Percentiles rank a stretch among this genome's conserved stretches.
Evolutionary conservation across 2,329 filamentous ascomycete genomes (phyloP).

Genomic region (Colletotrichum sp.): DNA sequence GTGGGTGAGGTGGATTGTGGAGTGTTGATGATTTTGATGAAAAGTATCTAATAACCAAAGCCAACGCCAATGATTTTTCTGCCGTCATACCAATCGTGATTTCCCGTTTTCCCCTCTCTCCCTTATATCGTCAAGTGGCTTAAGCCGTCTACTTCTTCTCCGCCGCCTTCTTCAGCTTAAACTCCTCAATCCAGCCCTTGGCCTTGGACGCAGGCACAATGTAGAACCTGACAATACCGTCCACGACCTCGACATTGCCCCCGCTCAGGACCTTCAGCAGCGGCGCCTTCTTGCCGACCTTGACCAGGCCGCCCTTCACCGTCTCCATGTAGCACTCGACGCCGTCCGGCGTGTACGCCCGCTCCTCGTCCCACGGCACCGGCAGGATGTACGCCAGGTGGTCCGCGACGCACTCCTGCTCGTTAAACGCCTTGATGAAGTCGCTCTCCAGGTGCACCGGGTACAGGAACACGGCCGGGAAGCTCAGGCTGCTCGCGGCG

Average conservation of each 20-base stretch:
- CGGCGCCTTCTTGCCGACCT: slow-evolving; percentile 84
- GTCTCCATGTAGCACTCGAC: slow-evolving; percentile 96
- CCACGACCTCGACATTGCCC: slow-evolving; percentile 85
- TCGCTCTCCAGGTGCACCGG: slow-evolving; percentile 83
- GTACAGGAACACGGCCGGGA: slow-evolving; percentile 86
- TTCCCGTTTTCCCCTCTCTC: neutral
- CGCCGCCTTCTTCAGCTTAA: slow-evolving; percentile 74
- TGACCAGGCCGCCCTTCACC: slow-evolving; percentile 76
- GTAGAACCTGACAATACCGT: slow-evolving; percentile 82
- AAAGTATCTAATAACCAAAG: neutral
- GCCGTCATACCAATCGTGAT: neutral
- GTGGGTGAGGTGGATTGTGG: neutral
- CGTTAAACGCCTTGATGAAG: slow-evolving; percentile 86
- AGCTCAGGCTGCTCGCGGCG: slow-evolving; percentile 71
- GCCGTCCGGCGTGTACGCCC: slow-evolving; percentile 66
- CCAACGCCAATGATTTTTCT: neutral
- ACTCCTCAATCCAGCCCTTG: slow-evolving; percentile 79
- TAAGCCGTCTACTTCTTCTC: slow-evolving; percentile 36
- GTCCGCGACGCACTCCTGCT: slow-evolving; percentile 75
- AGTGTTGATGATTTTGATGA: neutral
- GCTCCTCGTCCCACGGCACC: slow-evolving; percentile 79
- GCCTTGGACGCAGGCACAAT: slow-evolving; percentile 77
- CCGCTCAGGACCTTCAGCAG: slow-evolving; percentile 76
- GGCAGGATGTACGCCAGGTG: slow-evolving; percentile 89
- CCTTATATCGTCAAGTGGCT: neutral